Evolutionary conservation across 2,329 filamentous ascomycete species (phyloP), one percentile per base, ranked within the genome.

Genomic region (Mycosphaerella arachidis): DNA sequence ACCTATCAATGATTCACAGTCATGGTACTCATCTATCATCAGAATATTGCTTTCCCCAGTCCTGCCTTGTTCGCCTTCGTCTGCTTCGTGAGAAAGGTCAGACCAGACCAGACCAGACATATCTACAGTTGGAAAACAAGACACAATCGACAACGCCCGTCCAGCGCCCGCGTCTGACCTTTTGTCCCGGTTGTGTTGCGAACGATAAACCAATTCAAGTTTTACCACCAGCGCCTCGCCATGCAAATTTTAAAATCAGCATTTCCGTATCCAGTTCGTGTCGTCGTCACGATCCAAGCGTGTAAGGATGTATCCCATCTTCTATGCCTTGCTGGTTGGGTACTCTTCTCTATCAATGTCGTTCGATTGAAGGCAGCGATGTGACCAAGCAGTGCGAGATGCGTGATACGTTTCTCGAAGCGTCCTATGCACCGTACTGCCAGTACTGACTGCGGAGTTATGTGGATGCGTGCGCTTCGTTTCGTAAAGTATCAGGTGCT

Each of bases 161-260:
- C 50, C 27, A n/a, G 50, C 50, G 50, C 50, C 30, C 10, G 50
- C 50, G 50, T 52, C 50, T 12, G 24, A 52, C 50, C 2, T 52
- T 52, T 52, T 12, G 16, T 35, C 3, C 10, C 50, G 8, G n/a
- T 35, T 13, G n/a, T 29, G n/a, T 35, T 30, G n/a, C n/a, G 13
- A 48, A 53, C 18, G 1, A 30, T 33, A 30, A 29, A 16, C 45
- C 48, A 18, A n/a, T 40, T 5, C 27, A 6, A 50, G 6, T 35
- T 50, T 30, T 43, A 30, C 35, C 57, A 37, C 57, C 57, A 59
- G 52, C 57, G 57, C 57, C 57, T 55, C 48, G 57, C 57, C 45
- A 59, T 59, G 57, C 52, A 45, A 48, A 16, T 30, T 45, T 7
- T 13, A 33, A 52, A 29, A 18, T 13, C 33, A 48, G 7, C 9